phyloP scores from a whole-genome alignment of 1,284 basidiomycete genomes.

The Sanghuangporus baumii region DNA sequence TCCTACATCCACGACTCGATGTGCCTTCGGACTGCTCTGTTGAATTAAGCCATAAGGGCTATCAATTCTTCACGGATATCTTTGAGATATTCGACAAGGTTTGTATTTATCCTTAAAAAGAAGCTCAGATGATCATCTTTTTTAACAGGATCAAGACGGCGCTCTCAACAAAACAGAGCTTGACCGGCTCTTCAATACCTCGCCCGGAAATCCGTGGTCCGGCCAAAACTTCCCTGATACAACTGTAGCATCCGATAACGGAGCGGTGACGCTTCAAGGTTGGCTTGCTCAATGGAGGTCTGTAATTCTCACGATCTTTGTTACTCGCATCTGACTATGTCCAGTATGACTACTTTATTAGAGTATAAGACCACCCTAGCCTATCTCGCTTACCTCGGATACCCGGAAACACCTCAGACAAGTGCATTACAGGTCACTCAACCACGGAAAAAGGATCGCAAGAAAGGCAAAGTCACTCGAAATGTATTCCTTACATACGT shows the following conservation, averaged over 20 bases:
- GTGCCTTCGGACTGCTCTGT: slow-evolving; percentile 92
- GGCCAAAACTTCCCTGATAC: slow-evolving; percentile 85
- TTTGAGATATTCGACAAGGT: slow-evolving; percentile 97
- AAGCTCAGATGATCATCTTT: slow-evolving; percentile 7
- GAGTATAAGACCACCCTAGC: slow-evolving; percentile 89
- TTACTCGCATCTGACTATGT: not conserved
- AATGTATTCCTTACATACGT: slow-evolving; percentile 93
- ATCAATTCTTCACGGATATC: slow-evolving; percentile 96
- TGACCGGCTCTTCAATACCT: slow-evolving; percentile 86
- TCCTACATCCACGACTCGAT: slow-evolving; percentile 89
- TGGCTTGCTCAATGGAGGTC: slow-evolving; percentile 99
- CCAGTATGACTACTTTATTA: slow-evolving; percentile 92
- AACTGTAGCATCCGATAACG: slow-evolving; percentile 85
- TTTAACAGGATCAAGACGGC: slow-evolving; percentile 83
- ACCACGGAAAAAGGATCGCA: slow-evolving; percentile 79
- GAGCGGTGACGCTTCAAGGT: slow-evolving; percentile 90
- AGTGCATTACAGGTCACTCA: slow-evolving; percentile 78
- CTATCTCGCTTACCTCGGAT: slow-evolving; percentile 94
- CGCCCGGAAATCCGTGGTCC: slow-evolving; percentile 92
- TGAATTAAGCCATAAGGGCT: slow-evolving; percentile 88
- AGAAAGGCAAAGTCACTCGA: slow-evolving; percentile 81
- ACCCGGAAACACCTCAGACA: slow-evolving; percentile 70
- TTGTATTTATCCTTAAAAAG: slow-evolving; percentile 13
- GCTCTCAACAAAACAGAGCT: slow-evolving; percentile 85
- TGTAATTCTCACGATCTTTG: slow-evolving; percentile 19